A percentile compares a stretch with the other conserved stretches of the same genome.
Evolutionary conservation across 148 eudicot species (phyloP).

Genomic region (Dianthus caryophyllus): DNA sequence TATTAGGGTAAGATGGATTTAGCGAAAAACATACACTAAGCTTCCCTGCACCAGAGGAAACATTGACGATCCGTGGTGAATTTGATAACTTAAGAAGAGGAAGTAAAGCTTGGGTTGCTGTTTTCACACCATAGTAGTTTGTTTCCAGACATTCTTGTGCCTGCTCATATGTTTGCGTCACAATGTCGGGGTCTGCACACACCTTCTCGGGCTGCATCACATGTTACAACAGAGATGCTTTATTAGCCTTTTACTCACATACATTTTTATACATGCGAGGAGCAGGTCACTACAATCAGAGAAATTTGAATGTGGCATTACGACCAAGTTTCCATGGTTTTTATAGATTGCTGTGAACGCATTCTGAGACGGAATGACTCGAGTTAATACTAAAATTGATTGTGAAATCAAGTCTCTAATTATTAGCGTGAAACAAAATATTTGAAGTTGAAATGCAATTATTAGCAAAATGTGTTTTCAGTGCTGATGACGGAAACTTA

Average conservation of each 20-base stretch:
- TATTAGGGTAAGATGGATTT: not conserved
- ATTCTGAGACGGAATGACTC: too few species aligned
- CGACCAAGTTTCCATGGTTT: too few species aligned
- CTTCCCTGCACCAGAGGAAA: conserved; percentile 35
- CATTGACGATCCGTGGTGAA: conserved; percentile 50
- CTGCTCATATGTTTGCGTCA: conserved; percentile 25
- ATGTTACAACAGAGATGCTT: not conserved
- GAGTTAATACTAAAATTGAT: too few species aligned
- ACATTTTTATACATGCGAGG: too few species aligned
- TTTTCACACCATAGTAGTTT: conserved; percentile 45
- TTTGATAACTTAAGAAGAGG: conserved; percentile 48
- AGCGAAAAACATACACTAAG: conserved; percentile 29
- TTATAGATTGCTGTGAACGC: too few species aligned
- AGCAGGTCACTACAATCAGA: too few species aligned
- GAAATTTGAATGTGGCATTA: too few species aligned
- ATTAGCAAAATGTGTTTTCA: not conserved
- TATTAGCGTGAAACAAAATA: too few species aligned
- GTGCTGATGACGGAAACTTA: conserved; percentile 1
- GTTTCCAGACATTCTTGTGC: conserved; percentile 37
- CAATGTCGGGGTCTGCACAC: not conserved
- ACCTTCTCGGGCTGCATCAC: not conserved
- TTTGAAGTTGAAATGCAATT: too few species aligned
- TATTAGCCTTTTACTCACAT: not conserved
- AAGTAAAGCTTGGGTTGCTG: conserved; percentile 32
- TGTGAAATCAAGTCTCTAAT: too few species aligned